Evolutionary conservation across 2,329 filamentous ascomycete genomes (phyloP).

Genomic region (Penicillium sp.): DNA sequence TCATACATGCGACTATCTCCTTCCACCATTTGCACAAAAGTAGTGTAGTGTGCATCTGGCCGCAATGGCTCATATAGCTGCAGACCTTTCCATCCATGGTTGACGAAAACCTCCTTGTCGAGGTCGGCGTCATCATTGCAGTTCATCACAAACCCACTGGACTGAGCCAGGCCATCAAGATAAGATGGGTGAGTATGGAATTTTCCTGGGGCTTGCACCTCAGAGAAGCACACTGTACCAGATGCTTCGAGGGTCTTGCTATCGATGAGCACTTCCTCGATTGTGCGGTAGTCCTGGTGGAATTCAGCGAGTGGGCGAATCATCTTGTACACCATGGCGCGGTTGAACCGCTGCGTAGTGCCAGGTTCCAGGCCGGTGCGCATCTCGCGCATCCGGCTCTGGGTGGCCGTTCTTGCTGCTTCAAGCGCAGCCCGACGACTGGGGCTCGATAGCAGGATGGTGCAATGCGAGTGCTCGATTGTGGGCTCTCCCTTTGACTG

Average conservation of each 20-base stretch:
- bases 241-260: conserved; percentile 3
- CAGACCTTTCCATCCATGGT: conserved; percentile 18
- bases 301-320: conserved; percentile 4
- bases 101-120: conserved; percentile 16
- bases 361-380: neutral
- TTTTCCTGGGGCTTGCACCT: conserved; percentile 1
- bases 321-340: conserved; percentile 5
- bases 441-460: neutral
- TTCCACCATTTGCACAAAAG: conserved; percentile 2
- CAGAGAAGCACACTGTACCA: neutral
- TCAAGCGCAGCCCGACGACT: neutral
- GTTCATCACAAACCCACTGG: conserved; percentile 19
- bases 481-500: neutral
- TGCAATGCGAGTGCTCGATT: neutral
- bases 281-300: conserved; percentile 8
- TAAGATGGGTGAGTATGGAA: conserved; percentile 16
- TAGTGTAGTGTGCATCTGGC: conserved; percentile 7
- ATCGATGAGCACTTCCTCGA: conserved; percentile 5
- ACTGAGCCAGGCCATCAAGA: conserved; percentile 18
- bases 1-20: neutral
- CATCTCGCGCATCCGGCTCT: conserved; percentile 2
- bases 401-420: neutral
- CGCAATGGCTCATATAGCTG: conserved; percentile 15
- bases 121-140: conserved; percentile 15
- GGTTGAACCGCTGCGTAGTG: conserved; percentile 1